Evolutionary conservation across 2,329 filamentous ascomycete species (phyloP).

Genomic region (Colletotrichum agaves): DNA sequence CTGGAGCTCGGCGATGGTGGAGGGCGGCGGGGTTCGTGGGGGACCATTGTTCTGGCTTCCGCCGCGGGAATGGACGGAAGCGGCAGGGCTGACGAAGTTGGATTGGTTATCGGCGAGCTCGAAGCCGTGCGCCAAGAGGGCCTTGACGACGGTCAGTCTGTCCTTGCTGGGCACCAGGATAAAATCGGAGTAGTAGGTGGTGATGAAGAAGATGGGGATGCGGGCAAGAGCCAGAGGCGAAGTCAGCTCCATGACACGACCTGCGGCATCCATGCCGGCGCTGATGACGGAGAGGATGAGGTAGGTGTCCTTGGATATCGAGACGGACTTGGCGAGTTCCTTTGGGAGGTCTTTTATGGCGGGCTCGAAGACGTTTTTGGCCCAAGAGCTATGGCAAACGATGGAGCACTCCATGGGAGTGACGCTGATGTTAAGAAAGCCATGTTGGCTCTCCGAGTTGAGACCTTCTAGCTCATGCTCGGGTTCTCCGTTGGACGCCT

Average conservation of each 20-base stretch:
- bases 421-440: slow-evolving; percentile 92
- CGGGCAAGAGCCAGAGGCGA: slow-evolving; percentile 90
- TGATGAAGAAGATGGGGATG: slow-evolving; percentile 98
- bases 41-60: slow-evolving; percentile 55
- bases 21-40: slow-evolving; percentile 79
- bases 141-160: slow-evolving; percentile 77
- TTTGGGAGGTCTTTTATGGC: slow-evolving; percentile 69
- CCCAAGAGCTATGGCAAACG: slow-evolving; percentile 83
- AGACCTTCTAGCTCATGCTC: slow-evolving; percentile 57
- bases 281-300: slow-evolving; percentile 90
- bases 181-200: slow-evolving; percentile 97
- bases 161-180: slow-evolving; percentile 87
- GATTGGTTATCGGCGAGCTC: slow-evolving; percentile 80
- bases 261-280: slow-evolving; percentile 89
- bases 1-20: slow-evolving; percentile 83
- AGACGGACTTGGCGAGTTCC: slow-evolving; percentile 64
- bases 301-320: slow-evolving; percentile 85
- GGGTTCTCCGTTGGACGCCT: slow-evolving; percentile 49
- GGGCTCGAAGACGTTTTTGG: slow-evolving; percentile 79
- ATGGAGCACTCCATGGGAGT: slow-evolving; percentile 94
- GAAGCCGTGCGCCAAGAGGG: slow-evolving; percentile 83
- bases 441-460: slow-evolving; percentile 68
- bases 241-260: slow-evolving; percentile 90
- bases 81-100: slow-evolving; percentile 69
- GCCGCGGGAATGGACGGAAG: slow-evolving; percentile 50